Conservation (phyloP, 2,329 filamentous ascomycete species). For the Nothophaeocryptopus gaeumannii region DNA sequence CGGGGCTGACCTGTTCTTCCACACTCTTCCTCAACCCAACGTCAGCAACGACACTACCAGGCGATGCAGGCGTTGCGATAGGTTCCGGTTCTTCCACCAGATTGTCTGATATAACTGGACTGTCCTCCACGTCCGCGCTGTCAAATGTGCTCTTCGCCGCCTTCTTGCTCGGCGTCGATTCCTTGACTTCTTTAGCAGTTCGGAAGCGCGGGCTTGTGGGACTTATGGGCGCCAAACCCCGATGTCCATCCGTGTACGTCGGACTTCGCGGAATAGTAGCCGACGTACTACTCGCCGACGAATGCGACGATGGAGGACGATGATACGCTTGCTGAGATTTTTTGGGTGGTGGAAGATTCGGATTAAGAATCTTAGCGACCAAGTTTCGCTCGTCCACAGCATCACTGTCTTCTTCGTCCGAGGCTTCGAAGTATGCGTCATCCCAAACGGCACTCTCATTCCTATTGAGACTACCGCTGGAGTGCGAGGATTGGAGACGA, state of each 20-base stretch:
- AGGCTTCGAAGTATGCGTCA: constrained; percentile 48
- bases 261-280: constrained; percentile 1
- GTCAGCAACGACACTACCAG: constrained; percentile 19
- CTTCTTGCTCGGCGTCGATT: constrained; percentile 8
- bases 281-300: background rate
- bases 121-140: constrained; percentile 16
- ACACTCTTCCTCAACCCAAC: constrained; percentile 35
- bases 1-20: constrained; percentile 25
- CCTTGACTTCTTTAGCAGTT: constrained; percentile 13
- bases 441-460: constrained; percentile 49
- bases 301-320: constrained; percentile 7
- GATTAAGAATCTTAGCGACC: constrained; percentile 30
- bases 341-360: constrained; percentile 21
- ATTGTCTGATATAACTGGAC: constrained; percentile 19
- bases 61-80: constrained; percentile 17
- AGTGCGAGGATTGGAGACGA: constrained; percentile 22
- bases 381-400: constrained; percentile 34
- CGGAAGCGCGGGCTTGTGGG: constrained; percentile 6
- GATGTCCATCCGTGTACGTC: constrained; percentile 35
- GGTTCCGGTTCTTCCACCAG: constrained; percentile 29
- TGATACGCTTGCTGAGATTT: constrained; percentile 26
- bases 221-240: constrained; percentile 36
- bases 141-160: constrained; percentile 20
- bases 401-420: constrained; percentile 47
- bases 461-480: constrained; percentile 24